Evolutionary conservation across 495 filamentous ascomycete species (phyloP).

Genomic region (Xylaria nigripes): DNA sequence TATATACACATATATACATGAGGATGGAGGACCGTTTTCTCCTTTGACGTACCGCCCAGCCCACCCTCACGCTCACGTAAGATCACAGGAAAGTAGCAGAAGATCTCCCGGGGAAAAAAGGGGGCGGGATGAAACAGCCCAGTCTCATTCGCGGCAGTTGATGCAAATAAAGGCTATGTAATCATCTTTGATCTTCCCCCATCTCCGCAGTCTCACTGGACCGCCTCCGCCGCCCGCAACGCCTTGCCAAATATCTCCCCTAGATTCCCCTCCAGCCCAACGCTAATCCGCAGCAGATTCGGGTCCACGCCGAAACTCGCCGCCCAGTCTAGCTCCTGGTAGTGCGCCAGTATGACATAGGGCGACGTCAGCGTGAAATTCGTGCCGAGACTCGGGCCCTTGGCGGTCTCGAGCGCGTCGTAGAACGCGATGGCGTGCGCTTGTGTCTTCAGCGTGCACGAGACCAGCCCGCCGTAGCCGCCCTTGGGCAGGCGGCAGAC

Average conservation of each 20-base stretch:
- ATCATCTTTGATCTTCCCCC: too few relatives aligned
- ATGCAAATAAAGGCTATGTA: too few relatives aligned
- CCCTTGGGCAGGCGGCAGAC: constrained; percentile 62
- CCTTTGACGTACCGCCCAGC: too few relatives aligned
- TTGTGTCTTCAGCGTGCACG: constrained; percentile 65
- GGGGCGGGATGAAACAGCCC: too few relatives aligned
- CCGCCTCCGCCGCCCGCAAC: constrained; percentile 37
- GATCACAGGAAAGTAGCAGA: too few relatives aligned
- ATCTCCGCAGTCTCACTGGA: too few relatives aligned
- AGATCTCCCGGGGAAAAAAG: too few relatives aligned
- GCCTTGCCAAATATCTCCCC: constrained; percentile 40
- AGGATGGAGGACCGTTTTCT: too few relatives aligned
- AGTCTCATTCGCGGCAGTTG: not conserved
- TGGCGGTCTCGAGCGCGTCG: constrained; percentile 77
- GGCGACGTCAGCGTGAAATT: constrained; percentile 91
- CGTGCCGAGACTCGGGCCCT: constrained; percentile 90
- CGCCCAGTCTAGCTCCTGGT: constrained; percentile 85
- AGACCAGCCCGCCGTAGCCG: constrained; percentile 87
- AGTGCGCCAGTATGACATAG: constrained; percentile 88
- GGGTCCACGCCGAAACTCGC: constrained; percentile 68
- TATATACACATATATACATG: too few relatives aligned
- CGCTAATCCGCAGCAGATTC: constrained; percentile 75
- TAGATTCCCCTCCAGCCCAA: constrained; percentile 77
- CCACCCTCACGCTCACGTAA: too few relatives aligned
- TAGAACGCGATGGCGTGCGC: constrained; percentile 72